phyloP scores from a whole-genome alignment of 176 grass and related monocot genomes.

The Poa pratensis region DNA sequence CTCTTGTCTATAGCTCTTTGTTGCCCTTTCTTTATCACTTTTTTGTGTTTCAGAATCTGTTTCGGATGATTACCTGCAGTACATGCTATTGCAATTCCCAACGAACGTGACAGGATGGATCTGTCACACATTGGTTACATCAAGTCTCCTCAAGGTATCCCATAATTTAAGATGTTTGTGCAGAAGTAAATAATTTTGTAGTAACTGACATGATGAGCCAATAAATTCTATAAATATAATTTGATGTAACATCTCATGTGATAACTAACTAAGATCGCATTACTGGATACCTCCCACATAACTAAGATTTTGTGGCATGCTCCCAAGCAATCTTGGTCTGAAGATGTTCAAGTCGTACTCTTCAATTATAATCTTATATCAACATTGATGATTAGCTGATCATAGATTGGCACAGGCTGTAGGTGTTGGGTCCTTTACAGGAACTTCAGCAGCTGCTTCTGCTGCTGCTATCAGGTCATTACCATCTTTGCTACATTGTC shows the following conservation, averaged over 20 bases:
- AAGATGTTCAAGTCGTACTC: not conserved
- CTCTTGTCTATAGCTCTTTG: not conserved
- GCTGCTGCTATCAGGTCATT: conserved; percentile 91
- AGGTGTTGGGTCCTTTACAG: conserved; percentile 84
- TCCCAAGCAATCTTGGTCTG: not conserved
- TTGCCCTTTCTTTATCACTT: conserved; percentile 17
- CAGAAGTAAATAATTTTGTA: conserved; percentile 13
- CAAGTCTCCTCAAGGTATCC: conserved; percentile 85
- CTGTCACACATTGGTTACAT: conserved; percentile 85
- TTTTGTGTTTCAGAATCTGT: conserved; percentile 63
- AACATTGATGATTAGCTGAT: conserved; percentile 42
- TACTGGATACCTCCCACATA: not conserved
- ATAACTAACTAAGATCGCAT: not conserved
- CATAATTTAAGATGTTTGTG: not conserved
- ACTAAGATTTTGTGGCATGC: not conserved
- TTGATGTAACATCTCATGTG: conserved; percentile 2
- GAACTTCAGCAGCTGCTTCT: conserved; percentile 84
- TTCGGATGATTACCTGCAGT: conserved; percentile 89
- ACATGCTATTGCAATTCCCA: conserved; percentile 91
- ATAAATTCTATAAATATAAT: not conserved
- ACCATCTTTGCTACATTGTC: conserved; percentile 24
- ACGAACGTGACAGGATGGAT: conserved; percentile 99
- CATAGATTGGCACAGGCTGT: conserved; percentile 80
- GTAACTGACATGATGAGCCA: not conserved
- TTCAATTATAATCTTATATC: conserved; percentile 35